phyloP scores from a whole-genome alignment of 495 filamentous ascomycete species.

The Aspergillus leporis region DNA sequence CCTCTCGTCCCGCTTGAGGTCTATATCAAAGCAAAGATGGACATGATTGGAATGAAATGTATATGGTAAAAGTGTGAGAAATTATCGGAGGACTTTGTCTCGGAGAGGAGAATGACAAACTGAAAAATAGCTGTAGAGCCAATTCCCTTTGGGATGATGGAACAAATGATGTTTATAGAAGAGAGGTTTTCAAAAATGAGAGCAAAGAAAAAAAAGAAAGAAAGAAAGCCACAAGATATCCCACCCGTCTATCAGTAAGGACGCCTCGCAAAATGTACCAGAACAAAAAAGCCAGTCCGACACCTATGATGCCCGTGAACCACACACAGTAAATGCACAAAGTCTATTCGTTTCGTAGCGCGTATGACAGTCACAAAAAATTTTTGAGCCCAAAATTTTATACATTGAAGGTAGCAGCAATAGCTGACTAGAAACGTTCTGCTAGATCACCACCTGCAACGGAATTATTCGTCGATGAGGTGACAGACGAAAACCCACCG shows the following conservation, averaged over 20 bases:
- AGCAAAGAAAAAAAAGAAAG: conserved; percentile 16
- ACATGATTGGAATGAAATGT: conserved; percentile 6
- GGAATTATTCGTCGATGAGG: conserved; percentile 52
- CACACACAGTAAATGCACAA: conserved; percentile 43
- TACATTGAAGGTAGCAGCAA: conserved; percentile 2
- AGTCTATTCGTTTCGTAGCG: conserved; percentile 49
- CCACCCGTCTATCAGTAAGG: conserved; percentile 37
- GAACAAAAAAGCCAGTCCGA: conserved; percentile 25
- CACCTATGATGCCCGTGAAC: conserved; percentile 31
- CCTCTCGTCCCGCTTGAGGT: conserved; percentile 1
- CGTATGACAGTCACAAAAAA: conserved; percentile 33
- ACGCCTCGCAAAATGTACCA: conserved; percentile 34
- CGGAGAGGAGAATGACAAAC: conserved; percentile 18
- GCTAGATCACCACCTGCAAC: conserved; percentile 45
- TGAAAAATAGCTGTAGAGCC: conserved; percentile 21
- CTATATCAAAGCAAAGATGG: conserved; percentile 16
- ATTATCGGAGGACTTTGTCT: conserved; percentile 4
- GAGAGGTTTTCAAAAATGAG: conserved; percentile 2
- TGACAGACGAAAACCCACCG: conserved; percentile 60
- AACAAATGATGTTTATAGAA: conserved; percentile 10
- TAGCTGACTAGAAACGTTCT: conserved; percentile 36
- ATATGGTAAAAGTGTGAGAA: neutral
- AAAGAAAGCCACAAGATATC: conserved; percentile 27
- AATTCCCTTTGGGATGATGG: conserved; percentile 13
- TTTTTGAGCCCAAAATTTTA: conserved; percentile 21